Percentiles rank a stretch among this genome's conserved stretches.
phyloP scores from a whole-genome alignment of 148 eudicot genomes.

The Euryodendron excelsum region DNA sequence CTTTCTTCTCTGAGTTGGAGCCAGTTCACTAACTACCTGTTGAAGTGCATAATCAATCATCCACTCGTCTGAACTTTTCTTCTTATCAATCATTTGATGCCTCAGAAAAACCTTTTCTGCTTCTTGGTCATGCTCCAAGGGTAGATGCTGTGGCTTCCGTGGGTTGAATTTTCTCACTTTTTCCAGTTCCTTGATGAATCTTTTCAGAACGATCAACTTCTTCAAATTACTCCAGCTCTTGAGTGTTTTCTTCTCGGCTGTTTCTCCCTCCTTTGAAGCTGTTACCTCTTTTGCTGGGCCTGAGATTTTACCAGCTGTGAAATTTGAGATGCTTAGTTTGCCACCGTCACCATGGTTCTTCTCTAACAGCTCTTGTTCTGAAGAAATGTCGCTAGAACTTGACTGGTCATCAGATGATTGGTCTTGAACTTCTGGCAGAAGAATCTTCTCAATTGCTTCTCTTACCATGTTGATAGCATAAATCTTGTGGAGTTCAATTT shows the following conservation, averaged over 20 bases:
- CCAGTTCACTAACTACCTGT: slow-evolving; percentile 66
- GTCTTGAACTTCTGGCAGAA: slow-evolving; percentile 69
- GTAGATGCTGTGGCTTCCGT: slow-evolving; percentile 30
- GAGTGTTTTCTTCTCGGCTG: slow-evolving; percentile 35
- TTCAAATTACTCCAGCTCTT: slow-evolving; percentile 63
- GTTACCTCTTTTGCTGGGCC: slow-evolving; percentile 19
- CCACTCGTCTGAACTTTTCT: slow-evolving; percentile 73
- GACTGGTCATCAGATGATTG: slow-evolving; percentile 41
- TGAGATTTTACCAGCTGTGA: slow-evolving; percentile 5
- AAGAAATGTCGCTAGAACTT: slow-evolving; percentile 24
- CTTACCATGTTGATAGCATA: slow-evolving; percentile 72
- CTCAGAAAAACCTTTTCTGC: slow-evolving; percentile 54
- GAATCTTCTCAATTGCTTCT: slow-evolving; percentile 77
- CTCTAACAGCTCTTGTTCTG: slow-evolving; percentile 22
- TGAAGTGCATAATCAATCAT: slow-evolving; percentile 93
- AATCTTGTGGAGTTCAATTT: slow-evolving; percentile 48
- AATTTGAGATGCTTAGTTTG: slow-evolving; percentile 5
- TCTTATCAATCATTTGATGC: slow-evolving; percentile 46
- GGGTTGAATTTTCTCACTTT: slow-evolving; percentile 58
- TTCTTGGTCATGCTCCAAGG: slow-evolving; percentile 42
- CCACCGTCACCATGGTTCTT: slow-evolving; percentile 23
- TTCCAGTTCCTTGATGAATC: slow-evolving; percentile 72
- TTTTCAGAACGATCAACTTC: slow-evolving; percentile 57
- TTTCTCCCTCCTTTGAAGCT: slow-evolving; percentile 22
- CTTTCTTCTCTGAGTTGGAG: slow-evolving; percentile 75